Evolutionary conservation across 495 filamentous ascomycete species (phyloP).

Genomic region (Haplographium delicatum): DNA sequence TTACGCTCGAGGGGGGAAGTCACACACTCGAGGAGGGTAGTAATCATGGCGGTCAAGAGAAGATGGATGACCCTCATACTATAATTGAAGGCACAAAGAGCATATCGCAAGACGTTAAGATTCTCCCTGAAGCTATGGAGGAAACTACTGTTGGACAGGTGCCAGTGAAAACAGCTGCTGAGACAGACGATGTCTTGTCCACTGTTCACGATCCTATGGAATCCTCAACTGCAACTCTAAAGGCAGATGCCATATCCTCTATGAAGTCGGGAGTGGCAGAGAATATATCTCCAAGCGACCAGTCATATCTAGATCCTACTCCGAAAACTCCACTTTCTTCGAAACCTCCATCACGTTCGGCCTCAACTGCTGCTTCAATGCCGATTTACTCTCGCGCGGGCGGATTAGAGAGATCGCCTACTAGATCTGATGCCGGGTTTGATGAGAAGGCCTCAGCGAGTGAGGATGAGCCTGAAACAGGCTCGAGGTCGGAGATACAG

Average conservation of each 20-base stretch:
- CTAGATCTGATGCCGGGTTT: constrained; percentile 49
- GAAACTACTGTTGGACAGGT: not conserved
- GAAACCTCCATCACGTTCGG: constrained; percentile 38
- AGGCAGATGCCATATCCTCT: constrained; percentile 6
- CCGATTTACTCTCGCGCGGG: constrained; percentile 28
- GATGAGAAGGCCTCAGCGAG: constrained; percentile 46
- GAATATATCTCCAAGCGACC: constrained; percentile 22
- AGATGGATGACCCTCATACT: constrained; percentile 1
- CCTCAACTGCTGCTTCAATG: constrained; percentile 36
- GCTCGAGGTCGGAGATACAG: constrained; percentile 82
- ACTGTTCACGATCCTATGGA: constrained; percentile 37
- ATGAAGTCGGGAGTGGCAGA: not conserved
- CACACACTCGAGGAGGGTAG: not conserved
- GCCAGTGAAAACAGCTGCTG: not conserved
- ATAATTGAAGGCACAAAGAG: not conserved
- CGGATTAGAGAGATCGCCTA: constrained; percentile 46
- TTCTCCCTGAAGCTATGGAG: not conserved
- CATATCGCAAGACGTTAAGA: too few species aligned
- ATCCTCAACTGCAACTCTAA: constrained; percentile 47
- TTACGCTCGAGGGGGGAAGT: too few species aligned
- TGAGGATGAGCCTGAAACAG: constrained; percentile 55
- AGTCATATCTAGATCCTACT: constrained; percentile 58
- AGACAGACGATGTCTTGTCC: too few species aligned
- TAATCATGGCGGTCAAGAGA: not conserved
- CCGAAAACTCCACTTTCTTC: constrained; percentile 52